These are phyloP conservation scores for Sarocladium brachiariae DNA, from an alignment of 2,329 filamentous ascomycete species.

Conservation along the genomic window DNA sequence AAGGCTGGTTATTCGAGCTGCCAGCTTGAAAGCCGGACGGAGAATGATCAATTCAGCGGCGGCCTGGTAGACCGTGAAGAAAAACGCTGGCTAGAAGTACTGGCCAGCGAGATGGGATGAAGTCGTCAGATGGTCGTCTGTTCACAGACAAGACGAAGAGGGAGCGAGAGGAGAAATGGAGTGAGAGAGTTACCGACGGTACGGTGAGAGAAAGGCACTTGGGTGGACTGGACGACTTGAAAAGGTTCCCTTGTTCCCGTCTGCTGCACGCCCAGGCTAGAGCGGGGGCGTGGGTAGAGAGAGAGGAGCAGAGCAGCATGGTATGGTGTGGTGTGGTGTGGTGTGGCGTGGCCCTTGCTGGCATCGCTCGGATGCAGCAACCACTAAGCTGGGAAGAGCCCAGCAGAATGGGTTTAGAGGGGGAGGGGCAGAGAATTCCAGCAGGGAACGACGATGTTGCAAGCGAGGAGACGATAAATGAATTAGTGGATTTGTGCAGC, in stretches of 20 bases:
- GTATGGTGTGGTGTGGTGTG: neutral
- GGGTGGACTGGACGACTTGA: neutral
- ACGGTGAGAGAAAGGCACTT: slow-evolving; percentile 8
- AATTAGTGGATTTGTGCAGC: slow-evolving; percentile 6
- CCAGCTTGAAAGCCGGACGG: no score
- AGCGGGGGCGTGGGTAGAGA: neutral
- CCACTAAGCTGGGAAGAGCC: slow-evolving; percentile 4
- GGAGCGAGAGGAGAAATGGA: neutral
- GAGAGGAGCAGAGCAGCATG: neutral
- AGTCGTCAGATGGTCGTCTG: neutral
- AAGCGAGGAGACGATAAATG: slow-evolving; percentile 2
- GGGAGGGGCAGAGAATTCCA: slow-evolving; percentile 1
- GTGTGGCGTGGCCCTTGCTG: neutral
- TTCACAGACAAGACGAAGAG: neutral
- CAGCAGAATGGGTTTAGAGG: slow-evolving; percentile 7
- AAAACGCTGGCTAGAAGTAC: neutral
- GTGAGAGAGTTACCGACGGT: slow-evolving; percentile 4
- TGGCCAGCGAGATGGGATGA: neutral
- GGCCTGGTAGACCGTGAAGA: neutral
- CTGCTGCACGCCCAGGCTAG: neutral
- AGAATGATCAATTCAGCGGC: slow-evolving; percentile 4
- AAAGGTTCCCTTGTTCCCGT: neutral
- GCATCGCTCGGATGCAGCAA: slow-evolving; percentile 2
- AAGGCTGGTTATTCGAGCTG: neutral
- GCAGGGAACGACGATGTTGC: neutral